Percentiles rank a stretch among this genome's conserved stretches.
These are phyloP conservation scores for Linnemannia zychae DNA, from an alignment of 192 early-diverging fungal genomes.

Conservation along the genomic window DNA sequence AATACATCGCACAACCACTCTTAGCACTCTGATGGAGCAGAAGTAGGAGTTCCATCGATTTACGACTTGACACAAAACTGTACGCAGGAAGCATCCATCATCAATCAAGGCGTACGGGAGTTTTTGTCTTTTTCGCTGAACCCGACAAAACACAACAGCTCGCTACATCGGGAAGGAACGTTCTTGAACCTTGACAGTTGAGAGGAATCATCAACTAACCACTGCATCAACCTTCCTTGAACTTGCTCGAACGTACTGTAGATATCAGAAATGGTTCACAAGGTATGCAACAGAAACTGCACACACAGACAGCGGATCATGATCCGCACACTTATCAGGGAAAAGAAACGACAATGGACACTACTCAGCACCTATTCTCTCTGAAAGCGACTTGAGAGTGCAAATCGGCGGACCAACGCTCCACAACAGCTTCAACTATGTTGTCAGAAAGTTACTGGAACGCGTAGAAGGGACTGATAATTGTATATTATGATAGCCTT, in stretches of 20 bases:
- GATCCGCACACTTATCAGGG: not conserved
- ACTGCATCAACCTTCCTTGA: not conserved
- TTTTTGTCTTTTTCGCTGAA: not conserved
- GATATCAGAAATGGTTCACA: conserved; percentile 63
- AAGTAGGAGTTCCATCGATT: not conserved
- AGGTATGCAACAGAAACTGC: conserved; percentile 29
- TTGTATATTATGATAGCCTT: not conserved
- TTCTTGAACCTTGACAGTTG: not conserved
- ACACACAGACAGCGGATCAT: not conserved
- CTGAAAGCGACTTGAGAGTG: not conserved
- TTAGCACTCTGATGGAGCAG: not conserved
- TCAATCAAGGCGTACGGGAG: not conserved
- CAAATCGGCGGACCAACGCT: not conserved
- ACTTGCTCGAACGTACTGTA: conserved; percentile 2
- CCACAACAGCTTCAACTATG: not conserved
- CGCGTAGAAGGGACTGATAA: not conserved
- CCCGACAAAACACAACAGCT: not conserved
- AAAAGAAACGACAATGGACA: not conserved
- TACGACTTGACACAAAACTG: not conserved
- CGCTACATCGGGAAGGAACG: not conserved
- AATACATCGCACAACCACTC: not conserved
- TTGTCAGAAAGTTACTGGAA: not conserved
- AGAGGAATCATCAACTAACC: conserved; percentile 10
- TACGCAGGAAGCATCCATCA: not conserved
- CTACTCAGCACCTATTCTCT: not conserved